Conservation (phyloP, 345 rosid genomes). For the Gynandropsis gynandra region DNA sequence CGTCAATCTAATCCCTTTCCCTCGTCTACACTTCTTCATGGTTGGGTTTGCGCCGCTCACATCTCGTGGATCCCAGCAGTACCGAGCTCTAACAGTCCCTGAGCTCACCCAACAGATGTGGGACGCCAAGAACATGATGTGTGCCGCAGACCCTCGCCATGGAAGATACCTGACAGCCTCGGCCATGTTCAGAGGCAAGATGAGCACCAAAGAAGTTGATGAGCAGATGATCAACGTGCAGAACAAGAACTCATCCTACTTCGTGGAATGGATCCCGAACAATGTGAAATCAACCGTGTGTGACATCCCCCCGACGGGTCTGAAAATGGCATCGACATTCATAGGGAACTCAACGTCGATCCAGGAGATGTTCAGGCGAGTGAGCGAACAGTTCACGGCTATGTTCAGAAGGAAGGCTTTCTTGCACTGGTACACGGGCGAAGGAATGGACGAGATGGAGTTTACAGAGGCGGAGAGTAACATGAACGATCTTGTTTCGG, state of each 20-base stretch:
- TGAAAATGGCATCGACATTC: slow-evolving; percentile 76
- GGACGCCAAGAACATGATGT: slow-evolving; percentile 85
- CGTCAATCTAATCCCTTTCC: slow-evolving; percentile 65
- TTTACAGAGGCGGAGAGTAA: slow-evolving; percentile 77
- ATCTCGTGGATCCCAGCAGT: slow-evolving; percentile 71
- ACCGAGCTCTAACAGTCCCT: slow-evolving; percentile 63
- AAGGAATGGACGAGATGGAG: slow-evolving; percentile 90
- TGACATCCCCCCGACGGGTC: slow-evolving; percentile 70
- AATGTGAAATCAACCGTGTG: slow-evolving; percentile 73
- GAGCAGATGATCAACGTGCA: slow-evolving; percentile 75
- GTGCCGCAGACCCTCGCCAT: slow-evolving; percentile 76
- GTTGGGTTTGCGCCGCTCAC: slow-evolving; percentile 70
- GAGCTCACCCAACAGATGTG: slow-evolving; percentile 85
- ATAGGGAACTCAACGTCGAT: slow-evolving; percentile 75
- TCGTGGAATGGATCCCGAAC: slow-evolving; percentile 78
- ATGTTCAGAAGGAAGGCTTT: slow-evolving; percentile 72
- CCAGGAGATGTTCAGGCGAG: slow-evolving; percentile 71
- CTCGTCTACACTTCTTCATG: slow-evolving; percentile 74
- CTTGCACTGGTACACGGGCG: slow-evolving; percentile 79
- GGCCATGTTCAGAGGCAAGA: slow-evolving; percentile 75
- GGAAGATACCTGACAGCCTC: slow-evolving; percentile 71
- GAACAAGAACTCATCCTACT: slow-evolving; percentile 74
- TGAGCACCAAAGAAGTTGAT: slow-evolving; percentile 79
- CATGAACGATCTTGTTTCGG: slow-evolving; percentile 73
- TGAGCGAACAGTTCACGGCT: slow-evolving; percentile 70